Evolutionary conservation across 1,284 basidiomycete species (phyloP), one percentile per base, ranked within the genome.

Genomic region (Megacollybia platyphylla): DNA sequence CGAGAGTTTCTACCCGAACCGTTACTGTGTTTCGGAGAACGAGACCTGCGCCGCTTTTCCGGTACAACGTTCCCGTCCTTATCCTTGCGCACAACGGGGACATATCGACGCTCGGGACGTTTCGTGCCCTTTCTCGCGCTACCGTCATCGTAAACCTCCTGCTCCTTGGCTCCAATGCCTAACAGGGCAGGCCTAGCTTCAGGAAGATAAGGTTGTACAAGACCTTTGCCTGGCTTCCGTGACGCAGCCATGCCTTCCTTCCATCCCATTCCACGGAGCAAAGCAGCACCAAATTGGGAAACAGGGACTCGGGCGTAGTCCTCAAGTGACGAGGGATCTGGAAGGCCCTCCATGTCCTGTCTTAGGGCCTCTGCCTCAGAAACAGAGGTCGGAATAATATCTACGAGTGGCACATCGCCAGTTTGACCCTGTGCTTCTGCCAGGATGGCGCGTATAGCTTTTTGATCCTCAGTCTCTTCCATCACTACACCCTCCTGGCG

Each of bases 181-280:
- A 96, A 65, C 7, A 96, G 62, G 0, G 88, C 79, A 1, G 92
- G 88, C 5, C 92, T 71, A 0, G 84, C 65, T 47, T 75, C 68
- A 0, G 92, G 92, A 0, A 92, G 63, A 57, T 89, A 91, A 2
- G 90, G 82, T 51, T 87, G 75, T 13, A 77, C 69, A 4, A 77
- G 49, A 4, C 74, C 75, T 47, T 69, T 71, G 18, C 73, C 70
- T 9, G 60, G 56, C 48, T 73, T 74, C 43, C 70, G 65, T 11
- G 79, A 74, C 2, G 83, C 84, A 0, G 83, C 76, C 17, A 71
- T 73, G 0, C 87, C 87, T 41, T 89, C 83, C 46, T 84, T 84
- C 90, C 92, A 97, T 3, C 93, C 94, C 94, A 98, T 97, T 0
- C 94, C 94, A 36, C 93, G 77, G 5, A 97, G 70, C 54, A 98